Percentiles rank a stretch among this genome's conserved stretches.
These are phyloP conservation scores for Apiospora phragmitis DNA, from an alignment of 2,329 filamentous ascomycete genomes.

Conservation along the genomic window DNA sequence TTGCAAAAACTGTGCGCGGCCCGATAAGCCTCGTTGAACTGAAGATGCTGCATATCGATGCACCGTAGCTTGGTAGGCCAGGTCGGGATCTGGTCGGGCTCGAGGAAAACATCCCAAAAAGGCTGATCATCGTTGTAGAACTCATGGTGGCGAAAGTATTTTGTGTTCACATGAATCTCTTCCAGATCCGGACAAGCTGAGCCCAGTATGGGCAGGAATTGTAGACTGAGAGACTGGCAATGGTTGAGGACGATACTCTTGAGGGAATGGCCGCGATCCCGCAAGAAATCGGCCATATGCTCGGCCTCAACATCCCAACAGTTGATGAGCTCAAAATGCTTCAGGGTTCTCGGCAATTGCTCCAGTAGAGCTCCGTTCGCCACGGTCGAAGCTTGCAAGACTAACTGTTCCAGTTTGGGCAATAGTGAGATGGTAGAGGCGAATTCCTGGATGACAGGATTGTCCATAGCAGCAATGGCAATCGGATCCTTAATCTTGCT, in stretches of 20 bases:
- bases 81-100: constrained; percentile 63
- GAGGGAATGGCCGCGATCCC: constrained; percentile 66
- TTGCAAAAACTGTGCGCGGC: constrained; percentile 77
- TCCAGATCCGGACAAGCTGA: constrained; percentile 69
- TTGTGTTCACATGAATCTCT: constrained; percentile 74
- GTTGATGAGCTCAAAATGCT: constrained; percentile 72
- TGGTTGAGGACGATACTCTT: constrained; percentile 70
- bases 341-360: constrained; percentile 65
- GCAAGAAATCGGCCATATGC: constrained; percentile 65
- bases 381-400: constrained; percentile 74
- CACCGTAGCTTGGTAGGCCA: constrained; percentile 75
- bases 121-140: constrained; percentile 73
- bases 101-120: constrained; percentile 69
- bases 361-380: constrained; percentile 69
- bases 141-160: constrained; percentile 71
- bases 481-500: constrained; percentile 27
- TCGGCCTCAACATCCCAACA: constrained; percentile 74
- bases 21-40: constrained; percentile 65
- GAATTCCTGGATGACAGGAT: constrained; percentile 41
- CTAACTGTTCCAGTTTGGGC: constrained; percentile 63
- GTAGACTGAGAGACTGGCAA: constrained; percentile 76
- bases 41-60: constrained; percentile 75
- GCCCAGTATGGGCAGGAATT: constrained; percentile 69
- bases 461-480: constrained; percentile 15
- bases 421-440: constrained; percentile 53